Evolutionary conservation across 192 early-diverging fungal genomes (phyloP), one percentile per base, ranked within the genome.

Genomic region (Coemansia sp.): DNA sequence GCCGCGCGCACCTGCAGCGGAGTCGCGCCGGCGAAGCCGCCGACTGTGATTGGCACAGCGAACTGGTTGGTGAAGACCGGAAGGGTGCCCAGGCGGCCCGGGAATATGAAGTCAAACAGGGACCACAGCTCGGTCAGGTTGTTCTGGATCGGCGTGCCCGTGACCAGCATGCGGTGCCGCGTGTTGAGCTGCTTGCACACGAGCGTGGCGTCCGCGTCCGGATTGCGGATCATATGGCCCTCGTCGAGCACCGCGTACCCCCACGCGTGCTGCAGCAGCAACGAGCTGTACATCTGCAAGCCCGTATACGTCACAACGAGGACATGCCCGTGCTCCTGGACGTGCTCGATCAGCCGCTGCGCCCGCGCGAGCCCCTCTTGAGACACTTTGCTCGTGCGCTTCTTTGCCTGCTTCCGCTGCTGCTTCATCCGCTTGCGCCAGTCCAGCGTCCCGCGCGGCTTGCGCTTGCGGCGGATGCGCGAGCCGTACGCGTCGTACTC

Each of bases 221-320:
- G 95, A 58, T 98, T 98, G 32, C 94, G 82, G 31, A 98, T 95
- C 74, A 93, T 93, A 73, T 98, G 96, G 3, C 96, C 96, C 74
- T 98, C 96, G 64, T 98, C 96, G 29, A 98, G 65, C 9, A 98
- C 84, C 22, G 85, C 87, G 50, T 94, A 96, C 4, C 87, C 86
- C 94, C 93, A 98, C 30, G 82, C 69, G 38, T 85, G 81, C 19
- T 83, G 82, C n/a, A 94, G 48, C 4, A 98, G 70, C 0, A 80
- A 63, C 8, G 84, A 75, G 11, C 82, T 67, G 63, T 97, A 90
- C 0, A 90, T 82, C 44, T 89, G 86, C 4, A 95, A 56, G 12
- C 91, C 91, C 6, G 85, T 87, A 54, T 92, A 98, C 0, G 96
- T 95, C 2, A 92, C 96, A 25, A 98, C 67, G 5, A 98, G 28